Evolutionary conservation across 2,329 filamentous ascomycete genomes (phyloP), one percentile per base, ranked within the genome.

Genomic region (Aureobasidium sp.): DNA sequence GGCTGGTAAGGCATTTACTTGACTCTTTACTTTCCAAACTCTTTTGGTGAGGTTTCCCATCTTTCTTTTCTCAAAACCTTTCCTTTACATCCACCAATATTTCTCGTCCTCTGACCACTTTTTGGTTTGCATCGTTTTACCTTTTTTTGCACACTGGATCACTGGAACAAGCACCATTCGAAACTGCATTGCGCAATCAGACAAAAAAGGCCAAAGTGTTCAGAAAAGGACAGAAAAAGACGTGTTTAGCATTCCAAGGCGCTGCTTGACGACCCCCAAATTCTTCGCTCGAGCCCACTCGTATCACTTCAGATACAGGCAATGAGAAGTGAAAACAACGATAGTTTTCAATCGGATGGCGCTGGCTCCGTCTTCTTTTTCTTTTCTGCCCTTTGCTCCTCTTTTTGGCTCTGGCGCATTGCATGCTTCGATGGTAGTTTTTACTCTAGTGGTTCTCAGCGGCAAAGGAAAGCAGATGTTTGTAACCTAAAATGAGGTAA

Each of bases 341-440:
- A 72, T 73, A 73, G 71, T 73, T 73, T 73, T 73, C 71, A 73
- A 73, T 71, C 71, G 71, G 66, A 71, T 67, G 67, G 63, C 68
- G 67, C 45, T 71, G 66, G 71, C 70, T 72, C 69, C 69, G 69
- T 69, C 66, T 65, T 45, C 9, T 44, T 36, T n/a, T 41, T 5
- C 7, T 5, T 60, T 51, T 34, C n/a, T 20, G 7, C 14, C 22
- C 7, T 5, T 60, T 51, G 22, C n/a, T 20, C 2, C 14, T 15
- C 12, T 20, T 25, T 34, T 39, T 53, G 5, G 31, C 27, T 17
- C 36, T 64, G 52, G 11, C 12, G 11, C 15, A 22, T 58, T 14
- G 14, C n/a, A n/a, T 58, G 41, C 27, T 36, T 17, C 15, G 34
- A 25, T 34, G 25, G 9, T 9, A 27, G 22, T 36, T 56, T n/a